phyloP scores from a whole-genome alignment of 306 rosid species.

The Vicia faba region DNA sequence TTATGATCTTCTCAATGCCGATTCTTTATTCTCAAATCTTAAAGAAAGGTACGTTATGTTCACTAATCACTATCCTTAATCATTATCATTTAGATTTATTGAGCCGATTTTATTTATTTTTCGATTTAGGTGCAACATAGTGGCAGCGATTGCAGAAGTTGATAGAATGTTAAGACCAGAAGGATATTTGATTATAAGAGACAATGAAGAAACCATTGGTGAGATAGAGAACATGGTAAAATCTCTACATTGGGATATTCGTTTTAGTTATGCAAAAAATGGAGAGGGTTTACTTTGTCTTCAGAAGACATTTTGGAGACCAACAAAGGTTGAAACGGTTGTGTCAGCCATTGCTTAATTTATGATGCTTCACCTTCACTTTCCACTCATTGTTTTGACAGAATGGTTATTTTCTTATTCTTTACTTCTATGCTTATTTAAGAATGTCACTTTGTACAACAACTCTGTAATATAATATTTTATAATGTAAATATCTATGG shows the following conservation, averaged over 20 bases:
- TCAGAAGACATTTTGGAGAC: conserved; percentile 85
- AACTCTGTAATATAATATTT: conserved; percentile 5
- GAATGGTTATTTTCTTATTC: conserved; percentile 7
- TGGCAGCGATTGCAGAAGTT: conserved; percentile 71
- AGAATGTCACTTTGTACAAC: conserved; percentile 22
- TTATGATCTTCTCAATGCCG: conserved; percentile 83
- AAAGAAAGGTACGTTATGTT: conserved; percentile 53
- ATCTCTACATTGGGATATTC: conserved; percentile 70
- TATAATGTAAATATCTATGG: conserved; percentile 19
- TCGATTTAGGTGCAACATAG: conserved; percentile 65
- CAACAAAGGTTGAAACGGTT: conserved; percentile 52
- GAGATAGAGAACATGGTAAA: conserved; percentile 63
- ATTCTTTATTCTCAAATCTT: conserved; percentile 61
- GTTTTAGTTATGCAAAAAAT: conserved; percentile 47
- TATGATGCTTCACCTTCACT: conserved; percentile 32
- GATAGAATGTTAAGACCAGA: conserved; percentile 89
- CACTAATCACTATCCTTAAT: neutral
- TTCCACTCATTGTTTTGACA: conserved; percentile 16
- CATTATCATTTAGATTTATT: conserved; percentile 20
- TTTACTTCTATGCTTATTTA: conserved; percentile 2
- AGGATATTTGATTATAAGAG: conserved; percentile 66
- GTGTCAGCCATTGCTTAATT: conserved; percentile 57
- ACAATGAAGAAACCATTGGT: conserved; percentile 56
- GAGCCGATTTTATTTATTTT: conserved; percentile 1
- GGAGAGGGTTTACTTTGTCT: conserved; percentile 63